A percentile compares a stretch with the other conserved stretches of the same genome.
phyloP scores from a whole-genome alignment of 208 protist genomes.

The Wallacemonas rigidus region DNA sequence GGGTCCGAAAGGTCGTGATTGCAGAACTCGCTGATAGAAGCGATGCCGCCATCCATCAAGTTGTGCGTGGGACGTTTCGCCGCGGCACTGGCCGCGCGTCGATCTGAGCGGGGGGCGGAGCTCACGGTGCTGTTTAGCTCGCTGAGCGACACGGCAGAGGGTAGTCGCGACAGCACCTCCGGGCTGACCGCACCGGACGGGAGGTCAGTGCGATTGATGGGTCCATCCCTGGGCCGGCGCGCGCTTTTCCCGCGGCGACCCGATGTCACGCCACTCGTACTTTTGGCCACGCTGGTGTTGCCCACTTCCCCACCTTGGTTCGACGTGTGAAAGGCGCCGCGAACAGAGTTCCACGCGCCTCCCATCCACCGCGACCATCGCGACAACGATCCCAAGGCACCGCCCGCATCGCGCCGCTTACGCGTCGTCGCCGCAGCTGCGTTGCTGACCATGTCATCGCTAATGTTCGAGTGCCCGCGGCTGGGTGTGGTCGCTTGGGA shows the following conservation, averaged over 20 bases:
- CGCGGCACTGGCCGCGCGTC: not conserved
- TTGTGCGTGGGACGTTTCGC: constrained; percentile 35
- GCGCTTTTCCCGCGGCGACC: not conserved
- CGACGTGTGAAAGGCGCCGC: not conserved
- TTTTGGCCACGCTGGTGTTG: not conserved
- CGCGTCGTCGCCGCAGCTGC: not conserved
- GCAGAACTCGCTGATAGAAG: constrained; percentile 64
- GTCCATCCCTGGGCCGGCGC: not conserved
- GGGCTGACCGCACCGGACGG: constrained; percentile 2
- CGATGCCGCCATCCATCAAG: constrained; percentile 66
- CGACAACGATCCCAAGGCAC: not conserved
- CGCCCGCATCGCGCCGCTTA: too few relatives aligned
- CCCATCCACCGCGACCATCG: constrained; percentile 5
- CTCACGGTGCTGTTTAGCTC: not conserved
- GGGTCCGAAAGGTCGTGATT: not conserved
- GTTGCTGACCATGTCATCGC: not conserved
- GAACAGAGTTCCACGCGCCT: not conserved
- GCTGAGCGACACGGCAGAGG: not conserved
- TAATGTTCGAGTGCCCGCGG: not conserved
- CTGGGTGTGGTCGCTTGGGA: not conserved
- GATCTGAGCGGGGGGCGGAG: not conserved
- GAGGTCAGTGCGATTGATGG: not conserved
- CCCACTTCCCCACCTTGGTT: not conserved
- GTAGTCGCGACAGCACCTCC: not conserved
- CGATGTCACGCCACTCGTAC: too few relatives aligned